Base-by-base conservation (phyloP, 2,329 filamentous ascomycete species). In the Mycogone perniciosa region DNA sequence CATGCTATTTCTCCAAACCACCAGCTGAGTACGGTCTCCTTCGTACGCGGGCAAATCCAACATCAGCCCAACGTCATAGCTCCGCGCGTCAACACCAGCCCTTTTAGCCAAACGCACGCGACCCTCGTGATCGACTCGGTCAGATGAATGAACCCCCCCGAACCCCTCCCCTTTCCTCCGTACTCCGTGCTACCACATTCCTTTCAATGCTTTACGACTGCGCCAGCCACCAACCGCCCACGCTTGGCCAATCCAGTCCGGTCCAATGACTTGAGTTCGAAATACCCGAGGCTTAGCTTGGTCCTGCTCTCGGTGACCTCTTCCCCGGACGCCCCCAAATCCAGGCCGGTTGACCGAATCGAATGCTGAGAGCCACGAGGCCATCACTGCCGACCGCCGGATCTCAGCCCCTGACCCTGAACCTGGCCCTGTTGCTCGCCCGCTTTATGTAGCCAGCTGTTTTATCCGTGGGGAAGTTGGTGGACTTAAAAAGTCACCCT, bases 31-130 rank as follows among this genome's bases (percentile, higher is more conserved):
- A 20, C 20, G 20, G 20, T 20, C 20, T 20, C 20, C 20, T 20
- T 20, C 20, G 20, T 20, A 20, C 20, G 20, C 20, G 20, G 20
- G 20, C 27, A 59, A 50, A 51, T 54, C 33, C 49, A 44, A 52
- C 50, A 52, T 59, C 58, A 61, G 54, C 53, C 50, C 54, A 63
- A 64, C 63, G 63, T 62, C 63, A 65, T 65, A 55, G 54, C 51
- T 56, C 44, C 35, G 7, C 46, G 29, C 31, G 6, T 42, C 9
- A 30, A 34, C 39, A 40, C 30, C 43, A 13, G 35, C 10, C 31
- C 13, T 41, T 31, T 44, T 40, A 20, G 46, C 41, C 44, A 39
- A 45, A 49, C 26, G 45, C 34, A 43, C 39, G 34, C 39, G 37
- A 41, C 37, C 39, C 49, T 51, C 49, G 49, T 51, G 49, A 51